Conservation (phyloP, 1,284 basidiomycete species). For the Ganoderma boninense region DNA sequence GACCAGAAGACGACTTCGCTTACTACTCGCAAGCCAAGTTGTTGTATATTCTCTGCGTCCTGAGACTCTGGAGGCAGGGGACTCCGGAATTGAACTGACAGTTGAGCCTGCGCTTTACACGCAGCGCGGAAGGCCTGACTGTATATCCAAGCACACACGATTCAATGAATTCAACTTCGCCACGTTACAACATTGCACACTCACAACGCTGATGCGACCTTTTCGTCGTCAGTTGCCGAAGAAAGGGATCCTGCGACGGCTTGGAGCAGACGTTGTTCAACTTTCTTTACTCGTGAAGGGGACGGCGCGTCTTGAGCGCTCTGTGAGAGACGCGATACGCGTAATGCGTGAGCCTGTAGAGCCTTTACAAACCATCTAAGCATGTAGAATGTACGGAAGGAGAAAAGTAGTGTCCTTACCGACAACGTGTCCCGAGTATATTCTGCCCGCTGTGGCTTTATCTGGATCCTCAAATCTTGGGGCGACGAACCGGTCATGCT, state of each 20-base stretch:
- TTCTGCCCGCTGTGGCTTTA: conserved; percentile 7
- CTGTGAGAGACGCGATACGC: conserved; percentile 12
- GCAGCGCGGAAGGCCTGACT: conserved; percentile 19
- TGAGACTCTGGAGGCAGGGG: conserved; percentile 14
- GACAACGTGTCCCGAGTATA: conserved; percentile 28
- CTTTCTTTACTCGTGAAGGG: not conserved
- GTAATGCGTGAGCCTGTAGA: conserved; percentile 29
- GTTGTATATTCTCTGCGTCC: not conserved
- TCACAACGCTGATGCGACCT: conserved; percentile 17
- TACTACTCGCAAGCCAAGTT: conserved; percentile 15
- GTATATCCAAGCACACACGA: not conserved
- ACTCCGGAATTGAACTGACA: conserved; percentile 21
- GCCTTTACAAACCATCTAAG: conserved; percentile 14
- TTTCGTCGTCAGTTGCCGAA: conserved; percentile 4
- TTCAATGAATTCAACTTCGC: not conserved
- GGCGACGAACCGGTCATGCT: not conserved
- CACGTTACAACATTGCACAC: not conserved
- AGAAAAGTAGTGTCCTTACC: conserved; percentile 7
- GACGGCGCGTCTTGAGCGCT: not conserved
- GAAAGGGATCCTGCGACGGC: conserved; percentile 17
- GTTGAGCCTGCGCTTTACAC: conserved; percentile 14
- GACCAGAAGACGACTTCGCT: not conserved
- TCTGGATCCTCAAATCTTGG: not conserved
- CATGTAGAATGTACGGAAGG: not conserved
- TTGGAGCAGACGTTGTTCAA: conserved; percentile 20